These are phyloP conservation scores for Lentinula sp. DNA, from an alignment of 768 basidiomycete species.

Conservation along the genomic window DNA sequence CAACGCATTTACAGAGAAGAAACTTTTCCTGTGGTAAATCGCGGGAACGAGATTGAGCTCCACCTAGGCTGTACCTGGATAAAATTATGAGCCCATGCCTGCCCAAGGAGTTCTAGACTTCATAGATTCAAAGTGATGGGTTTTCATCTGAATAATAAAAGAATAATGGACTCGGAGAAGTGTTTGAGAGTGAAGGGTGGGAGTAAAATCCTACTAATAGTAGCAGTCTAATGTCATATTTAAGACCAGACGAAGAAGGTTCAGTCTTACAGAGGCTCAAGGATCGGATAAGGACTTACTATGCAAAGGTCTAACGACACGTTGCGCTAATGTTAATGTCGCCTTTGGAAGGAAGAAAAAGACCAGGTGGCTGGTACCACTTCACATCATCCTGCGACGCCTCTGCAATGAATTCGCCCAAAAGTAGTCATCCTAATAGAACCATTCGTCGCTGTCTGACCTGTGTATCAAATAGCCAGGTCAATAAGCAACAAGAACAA, in stretches of 20 bases:
- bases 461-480: too few species aligned
- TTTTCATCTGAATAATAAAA: not conserved
- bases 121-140: not conserved
- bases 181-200: not conserved
- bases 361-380: not conserved
- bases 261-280: not conserved
- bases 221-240: not conserved
- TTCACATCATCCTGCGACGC: too few species aligned
- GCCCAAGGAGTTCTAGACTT: not conserved
- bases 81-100: not conserved
- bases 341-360: not conserved
- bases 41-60: not conserved
- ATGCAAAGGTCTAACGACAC: not conserved
- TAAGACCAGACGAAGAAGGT: not conserved
- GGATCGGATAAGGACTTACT: not conserved
- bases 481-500: too few species aligned
- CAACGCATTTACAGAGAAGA: not conserved
- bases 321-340: not conserved
- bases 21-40: not conserved
- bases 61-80: not conserved
- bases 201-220: not conserved
- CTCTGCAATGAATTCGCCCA: too few species aligned
- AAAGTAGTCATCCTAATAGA: too few species aligned
- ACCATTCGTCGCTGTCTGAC: too few species aligned
- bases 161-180: not conserved